Evolutionary conservation across 2,329 filamentous ascomycete species (phyloP).

Genomic region (Nemania sp.): DNA sequence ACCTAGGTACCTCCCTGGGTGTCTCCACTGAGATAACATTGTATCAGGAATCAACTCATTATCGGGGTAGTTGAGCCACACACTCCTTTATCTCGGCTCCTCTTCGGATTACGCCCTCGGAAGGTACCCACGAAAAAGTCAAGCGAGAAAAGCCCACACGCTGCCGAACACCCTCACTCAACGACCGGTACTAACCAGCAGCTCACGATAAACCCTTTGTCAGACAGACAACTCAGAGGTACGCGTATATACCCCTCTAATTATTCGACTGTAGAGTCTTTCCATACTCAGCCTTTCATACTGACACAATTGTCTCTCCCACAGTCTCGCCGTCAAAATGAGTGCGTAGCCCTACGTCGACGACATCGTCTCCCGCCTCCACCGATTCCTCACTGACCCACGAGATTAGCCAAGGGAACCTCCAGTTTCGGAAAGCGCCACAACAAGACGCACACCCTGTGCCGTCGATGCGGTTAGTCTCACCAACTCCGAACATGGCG

Average conservation of each 20-base stretch:
- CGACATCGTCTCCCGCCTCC: slow-evolving; percentile 14
- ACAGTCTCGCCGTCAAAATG: slow-evolving; percentile 42
- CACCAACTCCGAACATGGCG: neutral
- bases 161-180: slow-evolving; percentile 26
- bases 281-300: slow-evolving; percentile 4
- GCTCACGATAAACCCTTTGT: slow-evolving; percentile 31
- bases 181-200: slow-evolving; percentile 32
- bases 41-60: neutral
- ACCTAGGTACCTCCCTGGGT: no score
- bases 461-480: slow-evolving; percentile 94
- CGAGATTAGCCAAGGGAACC: slow-evolving; percentile 43
- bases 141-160: slow-evolving; percentile 37
- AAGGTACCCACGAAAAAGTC: slow-evolving; percentile 36
- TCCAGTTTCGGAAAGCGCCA: slow-evolving; percentile 64
- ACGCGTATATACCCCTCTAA: slow-evolving; percentile 11
- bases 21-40: neutral
- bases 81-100: slow-evolving; percentile 30
- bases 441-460: slow-evolving; percentile 98
- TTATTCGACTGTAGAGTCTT: neutral
- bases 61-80: slow-evolving; percentile 11
- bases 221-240: slow-evolving; percentile 37
- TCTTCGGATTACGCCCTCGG: slow-evolving; percentile 36
- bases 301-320: slow-evolving; percentile 21
- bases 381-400: slow-evolving; percentile 34
- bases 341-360: slow-evolving; percentile 37